A percentile compares a stretch with the other conserved stretches of the same genome.
Conservation (phyloP, 78 protist species). For the Salpingoeca rosetta region DNA sequence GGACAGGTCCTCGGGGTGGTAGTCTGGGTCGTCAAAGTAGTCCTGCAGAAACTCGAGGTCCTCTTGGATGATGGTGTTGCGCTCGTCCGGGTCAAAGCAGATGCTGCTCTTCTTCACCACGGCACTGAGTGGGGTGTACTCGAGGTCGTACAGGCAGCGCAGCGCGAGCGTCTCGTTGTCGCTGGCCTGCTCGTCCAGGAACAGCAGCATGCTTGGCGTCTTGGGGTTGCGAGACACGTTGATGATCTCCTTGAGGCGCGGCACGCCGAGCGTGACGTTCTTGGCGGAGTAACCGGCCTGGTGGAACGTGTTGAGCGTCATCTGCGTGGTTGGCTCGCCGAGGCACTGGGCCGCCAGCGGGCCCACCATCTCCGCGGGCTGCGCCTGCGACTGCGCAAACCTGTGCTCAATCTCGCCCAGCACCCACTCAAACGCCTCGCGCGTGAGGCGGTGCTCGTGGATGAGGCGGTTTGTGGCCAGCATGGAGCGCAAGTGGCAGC, state of each 20-base stretch:
- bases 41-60: constrained; percentile 65
- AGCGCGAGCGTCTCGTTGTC: constrained; percentile 12
- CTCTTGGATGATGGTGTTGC: constrained; percentile 53
- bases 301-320: constrained; percentile 99
- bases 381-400: constrained; percentile 54
- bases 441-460: constrained; percentile 52
- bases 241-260: constrained; percentile 92
- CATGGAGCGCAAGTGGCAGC: constrained; percentile 41
- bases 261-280: constrained; percentile 97
- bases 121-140: constrained; percentile 68
- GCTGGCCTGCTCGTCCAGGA: constrained; percentile 16
- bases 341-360: constrained; percentile 95
- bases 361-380: constrained; percentile 77
- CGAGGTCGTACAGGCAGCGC: constrained; percentile 54
- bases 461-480: constrained; percentile 70
- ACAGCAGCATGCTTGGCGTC: constrained; percentile 84
- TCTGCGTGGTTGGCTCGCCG: constrained; percentile 99
- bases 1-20: not conserved
- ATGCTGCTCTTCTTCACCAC: constrained; percentile 73
- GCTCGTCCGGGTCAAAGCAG: constrained; percentile 90
- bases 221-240: constrained; percentile 79
- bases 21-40: constrained; percentile 50
- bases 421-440: constrained; percentile 87
- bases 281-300: constrained; percentile 97
- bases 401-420: constrained; percentile 78